Base-by-base conservation (phyloP, 108 stramenopile genomes). In the Aurantiochytrium sp. region DNA sequence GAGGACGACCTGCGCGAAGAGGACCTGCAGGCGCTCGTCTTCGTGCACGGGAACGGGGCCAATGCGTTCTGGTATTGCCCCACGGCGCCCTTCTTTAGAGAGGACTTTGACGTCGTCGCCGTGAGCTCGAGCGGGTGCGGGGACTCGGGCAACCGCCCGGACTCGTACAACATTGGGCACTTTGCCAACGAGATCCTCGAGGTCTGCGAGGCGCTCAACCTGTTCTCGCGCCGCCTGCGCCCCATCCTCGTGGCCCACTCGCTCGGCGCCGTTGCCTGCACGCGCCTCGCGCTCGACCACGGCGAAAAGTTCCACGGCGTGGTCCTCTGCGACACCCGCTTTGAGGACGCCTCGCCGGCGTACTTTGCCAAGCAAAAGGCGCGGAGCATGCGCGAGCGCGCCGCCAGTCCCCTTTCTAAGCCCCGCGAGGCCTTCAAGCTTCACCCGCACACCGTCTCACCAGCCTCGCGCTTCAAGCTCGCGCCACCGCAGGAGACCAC, bases 11-110 rank as follows among this genome's bases (percentile, higher is more conserved):
- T 42, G 21, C 39, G 42, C 24, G 42, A n/a, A 6, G 73, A 39
- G 45, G 30, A 81, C 27, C 73, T 81, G n/a, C 73, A 81, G 30
- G 24, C 73, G 6, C 30, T 81, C 24, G 45, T 81, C 42, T 81
- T 81, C 30, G 73, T 81, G 73, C 73, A 81, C 32, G 73, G 73
- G 30, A 81, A 81, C 45, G 73, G 73, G 27, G 73, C 73, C 27
- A 81, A 81, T 24, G 73, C 73, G 27, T 48, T 48, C 45, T 81
- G 73, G 73, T 81, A 48, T 24, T 81, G 42, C 42, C 45, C 45
- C 8, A 81, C 45, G 0, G 73, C 73, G 4, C 73, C 73, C 39
- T 81, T 81, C 39, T 81, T 81, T 48, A 48, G 42, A 41, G 73
- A 81, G 45, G 30, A 41, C 12, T 81, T 48, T 2, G 73, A 81